Percentiles rank a stretch among this genome's conserved stretches.
Conservation (phyloP, 805 yeast species). For the Candida easanensis region DNA sequence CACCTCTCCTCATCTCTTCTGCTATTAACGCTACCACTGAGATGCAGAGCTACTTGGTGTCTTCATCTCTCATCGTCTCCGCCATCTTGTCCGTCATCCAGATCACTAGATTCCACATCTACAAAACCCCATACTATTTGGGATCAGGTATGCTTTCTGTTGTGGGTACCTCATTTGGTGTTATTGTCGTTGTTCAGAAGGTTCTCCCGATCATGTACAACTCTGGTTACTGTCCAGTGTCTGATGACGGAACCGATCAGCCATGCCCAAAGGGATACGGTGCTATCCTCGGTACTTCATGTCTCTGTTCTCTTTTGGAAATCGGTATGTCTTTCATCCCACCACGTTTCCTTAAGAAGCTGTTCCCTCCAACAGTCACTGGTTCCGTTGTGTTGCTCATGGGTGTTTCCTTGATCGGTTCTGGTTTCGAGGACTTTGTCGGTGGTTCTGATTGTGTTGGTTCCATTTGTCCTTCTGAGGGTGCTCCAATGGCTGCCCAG, state of each 20-base stretch:
- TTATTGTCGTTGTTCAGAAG: slow-evolving; percentile 74
- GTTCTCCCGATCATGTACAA: slow-evolving; percentile 80
- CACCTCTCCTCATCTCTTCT: slow-evolving; percentile 70
- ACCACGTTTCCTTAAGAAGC: slow-evolving; percentile 60
- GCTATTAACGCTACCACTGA: slow-evolving; percentile 57
- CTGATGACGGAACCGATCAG: slow-evolving; percentile 59
- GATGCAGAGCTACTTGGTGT: slow-evolving; percentile 60
- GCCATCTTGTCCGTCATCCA: slow-evolving; percentile 72
- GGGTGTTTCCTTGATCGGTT: slow-evolving; percentile 65
- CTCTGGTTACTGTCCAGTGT: slow-evolving; percentile 63
- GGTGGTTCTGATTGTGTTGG: slow-evolving; percentile 77
- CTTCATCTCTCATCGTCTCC: slow-evolving; percentile 69
- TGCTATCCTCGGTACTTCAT: slow-evolving; percentile 72
- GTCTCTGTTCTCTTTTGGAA: slow-evolving; percentile 72
- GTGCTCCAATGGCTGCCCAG: slow-evolving; percentile 54
- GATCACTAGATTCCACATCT: slow-evolving; percentile 78
- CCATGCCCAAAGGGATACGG: slow-evolving; percentile 94
- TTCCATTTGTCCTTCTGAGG: slow-evolving; percentile 44
- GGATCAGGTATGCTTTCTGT: slow-evolving; percentile 90
- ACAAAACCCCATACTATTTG: slow-evolving; percentile 69
- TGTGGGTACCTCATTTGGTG: slow-evolving; percentile 88
- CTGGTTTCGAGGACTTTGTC: slow-evolving; percentile 82
- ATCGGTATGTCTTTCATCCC: slow-evolving; percentile 75
- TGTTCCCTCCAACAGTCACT: slow-evolving; percentile 87
- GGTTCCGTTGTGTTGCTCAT: slow-evolving; percentile 89